These are phyloP conservation scores for Termitomyces sp. DNA, from an alignment of 768 basidiomycete genomes.

Conservation along the genomic window DNA sequence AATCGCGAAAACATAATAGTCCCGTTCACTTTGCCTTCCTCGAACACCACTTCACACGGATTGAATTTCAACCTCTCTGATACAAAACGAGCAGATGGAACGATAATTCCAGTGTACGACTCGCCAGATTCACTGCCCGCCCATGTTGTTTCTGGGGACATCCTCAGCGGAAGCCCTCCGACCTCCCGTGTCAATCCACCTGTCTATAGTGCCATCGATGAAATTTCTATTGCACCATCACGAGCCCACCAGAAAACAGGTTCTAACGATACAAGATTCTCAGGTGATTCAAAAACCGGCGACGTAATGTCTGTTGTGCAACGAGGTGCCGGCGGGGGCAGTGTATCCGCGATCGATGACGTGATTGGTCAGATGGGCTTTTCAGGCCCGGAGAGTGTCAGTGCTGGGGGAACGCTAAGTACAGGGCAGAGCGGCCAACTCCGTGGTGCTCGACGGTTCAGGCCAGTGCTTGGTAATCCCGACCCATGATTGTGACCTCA, in stretches of 20 bases:
- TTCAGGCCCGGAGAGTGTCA: constrained; percentile 2
- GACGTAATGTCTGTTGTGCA: neutral
- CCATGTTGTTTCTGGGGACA: constrained; percentile 9
- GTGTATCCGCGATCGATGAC: constrained; percentile 18
- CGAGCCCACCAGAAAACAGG: constrained; percentile 18
- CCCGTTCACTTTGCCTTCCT: constrained; percentile 24
- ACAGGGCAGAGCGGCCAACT: constrained; percentile 15
- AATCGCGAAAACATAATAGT: constrained; percentile 28
- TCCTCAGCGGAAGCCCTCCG: neutral
- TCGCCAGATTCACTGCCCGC: constrained; percentile 22
- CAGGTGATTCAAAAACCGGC: constrained; percentile 19
- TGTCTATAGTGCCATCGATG: constrained; percentile 24
- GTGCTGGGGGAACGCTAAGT: constrained; percentile 14
- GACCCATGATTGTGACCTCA: neutral
- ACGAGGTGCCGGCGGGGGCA: constrained; percentile 8
- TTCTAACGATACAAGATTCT: constrained; percentile 26
- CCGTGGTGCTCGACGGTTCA: constrained; percentile 1
- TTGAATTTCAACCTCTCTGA: constrained; percentile 12
- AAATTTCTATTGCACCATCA: constrained; percentile 11
- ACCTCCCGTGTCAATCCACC: constrained; percentile 28
- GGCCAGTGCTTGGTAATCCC: constrained; percentile 2
- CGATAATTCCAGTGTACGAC: constrained; percentile 24
- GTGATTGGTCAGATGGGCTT: constrained; percentile 18
- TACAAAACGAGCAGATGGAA: constrained; percentile 26
- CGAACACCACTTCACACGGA: neutral